Base-by-base conservation (phyloP, 139 green algal species). In the Penium margaritaceum region DNA sequence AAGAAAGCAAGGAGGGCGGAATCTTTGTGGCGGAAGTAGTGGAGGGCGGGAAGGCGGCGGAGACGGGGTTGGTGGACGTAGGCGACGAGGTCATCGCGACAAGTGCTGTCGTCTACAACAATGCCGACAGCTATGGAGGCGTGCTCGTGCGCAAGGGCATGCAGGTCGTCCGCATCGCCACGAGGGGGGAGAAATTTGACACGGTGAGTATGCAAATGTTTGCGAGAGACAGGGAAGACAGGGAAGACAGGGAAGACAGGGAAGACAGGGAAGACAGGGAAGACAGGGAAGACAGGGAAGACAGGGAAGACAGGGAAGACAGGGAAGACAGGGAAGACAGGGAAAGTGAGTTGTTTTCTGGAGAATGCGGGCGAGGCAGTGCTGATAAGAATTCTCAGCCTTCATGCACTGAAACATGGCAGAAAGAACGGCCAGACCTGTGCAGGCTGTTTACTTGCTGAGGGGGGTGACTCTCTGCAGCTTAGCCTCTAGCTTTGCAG, bases 11-110 rank as follows among this genome's bases (percentile, higher is more conserved):
- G 30, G 33, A 46, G 15, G 76, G 76, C 33, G 37, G 46, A 5
- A 82, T 83, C 21, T 83, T 79, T 17, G 73, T 83, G 5, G 76
- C 24, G 41, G 76, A 82, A n/a, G 43, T 83, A 1, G n/a, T 35
- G 14, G 21, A 33, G 17, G 76, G 37, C 9, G 76, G 76, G 15
- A 83, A 83, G n/a, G 76, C 76, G 39, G 72, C 58, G 41, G 63
- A 57, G 35, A 54, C 27, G n/a, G 76, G 76, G 30, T 5, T 75
- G 3, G 51, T 83, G 3, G 51, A 69, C 30, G 76, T 76, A 0
- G 76, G 76, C 24, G 76, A 83, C 37, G 27, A 83, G 76, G 73
- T 83, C 46, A 76, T 81, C 29, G 74, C 74, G 15, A 79, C 69
- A 19, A 73, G 55, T 54, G 74, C 74, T 19, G 29, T 81, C 30